Evolutionary conservation across 768 basidiomycete genomes (phyloP), one percentile per base, ranked within the genome.

Genomic region (Xerocomus spinulosus): DNA sequence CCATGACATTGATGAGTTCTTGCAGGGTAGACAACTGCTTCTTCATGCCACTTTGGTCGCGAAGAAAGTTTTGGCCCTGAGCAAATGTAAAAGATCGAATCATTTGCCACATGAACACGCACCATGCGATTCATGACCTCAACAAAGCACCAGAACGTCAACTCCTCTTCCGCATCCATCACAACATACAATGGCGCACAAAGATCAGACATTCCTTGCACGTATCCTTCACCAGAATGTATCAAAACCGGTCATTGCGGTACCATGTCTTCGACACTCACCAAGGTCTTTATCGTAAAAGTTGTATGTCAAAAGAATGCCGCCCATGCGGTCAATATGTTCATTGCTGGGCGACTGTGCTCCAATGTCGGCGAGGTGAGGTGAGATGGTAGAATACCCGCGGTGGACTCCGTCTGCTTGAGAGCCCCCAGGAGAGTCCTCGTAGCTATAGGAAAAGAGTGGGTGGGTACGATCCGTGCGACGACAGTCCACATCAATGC

Each of bases 41-140:
- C 76, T 92, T 94, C 96, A 99, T 99, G 4, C 96, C 96, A 50
- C 87, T 91, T 63, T 99, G 96, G 61, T 99, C 96, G 6, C 92
- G 81, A 32, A 92, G 74, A 68, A 99, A 99, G 66, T 99, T 98
- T 60, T 84, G 80, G 70, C 93, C 90, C 94, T 96, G 62, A 13
- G 50, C 21, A 28, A 30, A 15, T 39, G 29, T 58, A 25, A 55
- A 35, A 5, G 18, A 44, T 52, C 42, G 15, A 40, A 42, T 34
- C 25, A 7, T 44, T 18, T 20, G 18, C 39, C 18, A 20, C 42
- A 55, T 32, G 32, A 24, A 13, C 7, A 73, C 82, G 48, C 45
- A 90, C 94, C 92, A 96, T 96, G 47, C 90, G 83, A 60, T 88
- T 78, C 96, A 99, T 98, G 52, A 94, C 81, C 54, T 86, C 81